Conservation (phyloP, 148 eudicot species). For the Drosera capensis region DNA sequence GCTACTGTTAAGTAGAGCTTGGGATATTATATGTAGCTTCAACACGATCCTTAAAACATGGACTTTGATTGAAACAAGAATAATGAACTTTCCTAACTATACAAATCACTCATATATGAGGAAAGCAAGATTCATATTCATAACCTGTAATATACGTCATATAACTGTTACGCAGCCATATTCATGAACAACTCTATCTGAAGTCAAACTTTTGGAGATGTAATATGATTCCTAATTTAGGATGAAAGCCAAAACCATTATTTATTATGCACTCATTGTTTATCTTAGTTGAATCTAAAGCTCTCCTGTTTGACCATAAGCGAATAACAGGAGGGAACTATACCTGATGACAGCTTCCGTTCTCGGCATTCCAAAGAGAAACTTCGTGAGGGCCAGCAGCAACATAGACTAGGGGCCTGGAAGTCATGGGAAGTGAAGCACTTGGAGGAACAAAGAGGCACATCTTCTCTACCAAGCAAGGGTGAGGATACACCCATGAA, state of each 20-base stretch:
- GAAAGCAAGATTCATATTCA: no score
- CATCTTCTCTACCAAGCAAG: slow-evolving; percentile 71
- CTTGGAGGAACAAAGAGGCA: slow-evolving; percentile 71
- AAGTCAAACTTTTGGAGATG: no score
- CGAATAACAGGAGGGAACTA: slow-evolving; percentile 3
- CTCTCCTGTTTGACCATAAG: background rate
- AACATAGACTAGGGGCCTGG: slow-evolving; percentile 96
- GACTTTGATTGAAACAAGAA: no score
- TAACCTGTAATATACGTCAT: no score
- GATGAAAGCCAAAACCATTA: no score
- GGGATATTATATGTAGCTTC: no score
- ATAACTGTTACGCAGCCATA: no score
- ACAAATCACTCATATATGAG: background rate
- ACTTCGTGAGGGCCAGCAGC: slow-evolving; percentile 96
- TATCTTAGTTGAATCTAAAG: background rate
- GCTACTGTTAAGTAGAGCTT: no score
- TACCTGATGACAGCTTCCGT: slow-evolving; percentile 99
- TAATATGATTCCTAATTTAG: no score
- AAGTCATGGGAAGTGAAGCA: slow-evolving; percentile 48
- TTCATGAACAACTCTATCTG: no score
- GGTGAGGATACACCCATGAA: slow-evolving; percentile 72
- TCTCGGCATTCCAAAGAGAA: slow-evolving; percentile 97
- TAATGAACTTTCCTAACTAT: no score
- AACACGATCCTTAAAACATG: no score
- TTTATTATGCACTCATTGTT: background rate